Base-by-base conservation (phyloP, 192 early-diverging fungal species). In the Backusella tuberculispora region DNA sequence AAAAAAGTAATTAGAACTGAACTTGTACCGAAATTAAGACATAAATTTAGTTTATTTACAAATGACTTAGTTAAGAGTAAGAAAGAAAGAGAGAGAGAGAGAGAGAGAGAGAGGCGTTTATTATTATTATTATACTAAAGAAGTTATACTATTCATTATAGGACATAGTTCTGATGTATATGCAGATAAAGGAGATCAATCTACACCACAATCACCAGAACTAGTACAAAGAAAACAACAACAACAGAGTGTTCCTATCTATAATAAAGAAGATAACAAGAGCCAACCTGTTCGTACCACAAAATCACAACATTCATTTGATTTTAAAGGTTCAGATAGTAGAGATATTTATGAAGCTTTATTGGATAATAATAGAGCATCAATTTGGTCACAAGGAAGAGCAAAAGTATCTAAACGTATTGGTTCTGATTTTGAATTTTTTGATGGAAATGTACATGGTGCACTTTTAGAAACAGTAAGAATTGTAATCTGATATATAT, bases 371-470 rank as follows among this genome's bases (percentile, higher is more conserved):
- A 85, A 84, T 42, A 84, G 92, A 14, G 93, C 94, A 44, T 74
- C 82, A 5, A 86, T 85, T 34, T 99, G 97, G 97, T 93, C 95
- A 4, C 88, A 95, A 14, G 89, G 89, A 40, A 74, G 86, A 26
- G 87, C 85, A 64, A 74, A 74, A 50, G 63, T 81, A 6, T 48
- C 70, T 0, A 66, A 64, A 42, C 42, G 74, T 44, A 86, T 87
- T 38, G 93, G 92, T 21, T 72, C 84, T 24, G 70, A 76, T 68
- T 96, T 94, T 83, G 84, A 83, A 73, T 80, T 98, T 50, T 97
- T 99, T 88, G 93, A 87, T 65, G 97, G 95, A 17, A 95, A 96
- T 76, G 91, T 98, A 48, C 89, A 89, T 15, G 97, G 96, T 29
- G 87, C 84, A 74, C 84, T 94, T 69, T 79, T 88, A 41, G 91